Percentiles rank a stretch among this genome's conserved stretches.
Conservation (phyloP, 192 early-diverging fungal genomes). For the Phlyctochytrium planicorne region DNA sequence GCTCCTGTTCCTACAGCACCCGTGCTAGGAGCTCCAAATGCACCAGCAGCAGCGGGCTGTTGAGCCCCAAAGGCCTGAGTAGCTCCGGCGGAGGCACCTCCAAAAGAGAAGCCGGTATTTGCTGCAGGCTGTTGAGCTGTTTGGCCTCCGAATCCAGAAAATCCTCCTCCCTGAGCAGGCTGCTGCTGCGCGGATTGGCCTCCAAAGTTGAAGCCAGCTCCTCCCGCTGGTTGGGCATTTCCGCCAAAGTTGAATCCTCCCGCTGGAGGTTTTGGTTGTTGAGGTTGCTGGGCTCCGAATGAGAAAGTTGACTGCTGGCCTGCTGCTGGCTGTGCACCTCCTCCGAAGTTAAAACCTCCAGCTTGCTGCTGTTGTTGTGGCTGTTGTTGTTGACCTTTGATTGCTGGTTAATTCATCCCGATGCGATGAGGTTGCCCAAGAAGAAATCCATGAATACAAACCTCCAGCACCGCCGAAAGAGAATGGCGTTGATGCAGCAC, state of each 20-base stretch:
- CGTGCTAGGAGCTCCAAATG: background rate
- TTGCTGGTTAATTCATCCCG: background rate
- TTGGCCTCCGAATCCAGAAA: too few species aligned
- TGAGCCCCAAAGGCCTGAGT: too few species aligned
- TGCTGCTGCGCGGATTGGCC: too few species aligned
- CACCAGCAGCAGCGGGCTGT: constrained; percentile 2
- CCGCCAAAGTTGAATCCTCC: background rate
- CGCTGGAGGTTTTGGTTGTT: background rate
- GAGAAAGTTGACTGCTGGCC: background rate
- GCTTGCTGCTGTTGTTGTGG: constrained; percentile 2
- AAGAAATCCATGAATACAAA: background rate
- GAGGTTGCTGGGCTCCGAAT: background rate
- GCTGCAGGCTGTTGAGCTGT: too few species aligned
- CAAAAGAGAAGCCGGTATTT: too few species aligned
- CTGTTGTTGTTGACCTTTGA: constrained; percentile 6
- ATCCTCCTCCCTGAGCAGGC: too few species aligned
- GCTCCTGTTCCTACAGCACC: constrained; percentile 8
- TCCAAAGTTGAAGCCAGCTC: too few species aligned
- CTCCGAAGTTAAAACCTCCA: background rate
- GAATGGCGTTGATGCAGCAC: too few species aligned
- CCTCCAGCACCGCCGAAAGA: background rate
- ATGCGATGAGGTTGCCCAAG: background rate
- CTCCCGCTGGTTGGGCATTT: too few species aligned
- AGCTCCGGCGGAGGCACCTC: too few species aligned
- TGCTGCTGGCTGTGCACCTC: background rate